These are phyloP conservation scores for Alternaria gaisen DNA, from an alignment of 2,329 filamentous ascomycete genomes.

Conservation along the genomic window DNA sequence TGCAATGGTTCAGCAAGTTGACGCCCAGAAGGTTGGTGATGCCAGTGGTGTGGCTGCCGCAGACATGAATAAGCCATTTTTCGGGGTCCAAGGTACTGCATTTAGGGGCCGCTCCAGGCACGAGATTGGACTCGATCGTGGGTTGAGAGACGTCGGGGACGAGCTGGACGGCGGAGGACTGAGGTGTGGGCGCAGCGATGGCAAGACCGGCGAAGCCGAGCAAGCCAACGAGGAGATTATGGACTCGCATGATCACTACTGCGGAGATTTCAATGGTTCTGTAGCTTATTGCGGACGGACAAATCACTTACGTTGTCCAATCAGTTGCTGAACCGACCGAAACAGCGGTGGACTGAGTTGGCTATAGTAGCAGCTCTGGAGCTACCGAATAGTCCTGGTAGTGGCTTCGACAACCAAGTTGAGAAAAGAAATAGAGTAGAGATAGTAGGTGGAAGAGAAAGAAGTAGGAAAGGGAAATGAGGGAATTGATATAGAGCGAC, in stretches of 20 bases:
- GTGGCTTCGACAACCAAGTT: not conserved
- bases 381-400: not conserved
- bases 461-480: not conserved
- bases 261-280: not conserved
- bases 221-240: not conserved
- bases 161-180: not conserved
- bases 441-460: not conserved
- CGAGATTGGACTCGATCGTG: not conserved
- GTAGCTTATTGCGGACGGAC: not conserved
- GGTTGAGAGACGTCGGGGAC: not conserved
- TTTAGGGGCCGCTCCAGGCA: not conserved
- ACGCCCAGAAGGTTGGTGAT: not conserved
- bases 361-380: not conserved
- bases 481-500: not conserved
- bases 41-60: not conserved
- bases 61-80: not conserved
- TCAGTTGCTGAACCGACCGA: not conserved
- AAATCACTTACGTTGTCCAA: not conserved
- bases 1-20: not conserved
- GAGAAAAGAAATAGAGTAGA: not conserved
- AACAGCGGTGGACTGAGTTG: not conserved
- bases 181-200: not conserved
- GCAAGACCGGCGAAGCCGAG: not conserved
- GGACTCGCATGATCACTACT: not conserved
- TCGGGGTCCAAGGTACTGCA: not conserved